phyloP scores from a whole-genome alignment of 371 early-diverging fungal species.

The Rhizopus arrhizus region DNA sequence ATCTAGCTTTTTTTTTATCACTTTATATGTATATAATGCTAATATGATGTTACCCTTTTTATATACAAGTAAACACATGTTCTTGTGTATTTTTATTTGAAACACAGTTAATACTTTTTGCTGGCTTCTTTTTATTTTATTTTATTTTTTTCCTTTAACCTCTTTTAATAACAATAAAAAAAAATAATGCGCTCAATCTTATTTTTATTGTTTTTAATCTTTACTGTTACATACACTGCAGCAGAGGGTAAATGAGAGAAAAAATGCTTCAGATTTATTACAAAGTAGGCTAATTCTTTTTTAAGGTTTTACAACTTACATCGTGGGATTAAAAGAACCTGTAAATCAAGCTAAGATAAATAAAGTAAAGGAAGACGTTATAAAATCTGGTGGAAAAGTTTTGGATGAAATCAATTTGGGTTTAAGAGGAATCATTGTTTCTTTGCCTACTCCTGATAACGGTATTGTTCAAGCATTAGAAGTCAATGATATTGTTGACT shows the following conservation, averaged over 20 bases:
- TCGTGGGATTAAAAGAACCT: constrained; percentile 12
- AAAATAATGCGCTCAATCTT: constrained; percentile 16
- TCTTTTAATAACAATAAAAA: neutral
- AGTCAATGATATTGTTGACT: constrained; percentile 25
- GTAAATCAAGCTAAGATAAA: constrained; percentile 14
- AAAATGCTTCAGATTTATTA: neutral
- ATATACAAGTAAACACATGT: constrained; percentile 10
- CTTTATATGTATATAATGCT: no score
- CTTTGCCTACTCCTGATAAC: constrained; percentile 19
- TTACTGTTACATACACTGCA: constrained; percentile 11
- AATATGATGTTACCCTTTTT: neutral
- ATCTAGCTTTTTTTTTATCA: neutral
- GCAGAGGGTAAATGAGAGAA: constrained; percentile 14
- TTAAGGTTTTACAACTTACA: constrained; percentile 23
- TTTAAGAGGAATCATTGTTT: constrained; percentile 21
- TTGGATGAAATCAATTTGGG: constrained; percentile 18
- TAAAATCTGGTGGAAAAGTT: constrained; percentile 24
- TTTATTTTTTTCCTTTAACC: neutral
- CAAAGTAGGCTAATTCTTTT: neutral
- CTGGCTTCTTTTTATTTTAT: constrained; percentile 8
- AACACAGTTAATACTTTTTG: neutral
- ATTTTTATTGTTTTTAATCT: constrained; percentile 5
- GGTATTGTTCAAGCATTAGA: constrained; percentile 15
- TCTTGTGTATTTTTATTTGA: constrained; percentile 4
- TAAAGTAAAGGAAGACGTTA: constrained; percentile 24